Base-by-base conservation (phyloP, 768 basidiomycete genomes). In the Tulasnella sp. region DNA sequence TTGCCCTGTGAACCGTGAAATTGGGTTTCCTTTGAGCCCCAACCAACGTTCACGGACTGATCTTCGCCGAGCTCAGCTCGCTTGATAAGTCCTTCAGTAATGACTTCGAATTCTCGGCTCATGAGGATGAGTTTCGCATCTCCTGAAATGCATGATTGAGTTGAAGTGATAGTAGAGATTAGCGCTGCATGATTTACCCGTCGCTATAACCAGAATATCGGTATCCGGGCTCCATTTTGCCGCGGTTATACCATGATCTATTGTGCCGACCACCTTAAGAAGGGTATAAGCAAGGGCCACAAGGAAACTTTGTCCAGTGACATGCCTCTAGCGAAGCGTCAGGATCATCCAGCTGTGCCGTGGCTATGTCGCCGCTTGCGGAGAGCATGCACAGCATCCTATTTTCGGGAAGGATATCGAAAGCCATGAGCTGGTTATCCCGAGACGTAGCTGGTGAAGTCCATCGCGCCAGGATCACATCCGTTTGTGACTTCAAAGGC, bases 1-100 rank as follows among this genome's bases (percentile, higher is more conserved):
- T 97, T 97, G 17, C 96, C 94, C 3, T 91, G 74, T 0, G 92
- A 94, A 9, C 96, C 96, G 65, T 97, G 92, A 68, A 99, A 99
- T 67, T 99, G 96, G 0, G 96, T 98, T 68, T 87, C 79, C 67
- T 93, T 94, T 1, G 88, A 87, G 42, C 96, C 96, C 96, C 96
- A 99, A 15, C 96, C 96, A 60, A 97, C 91, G 65, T 93, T 90
- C 66, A 97, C 91, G 2, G 88, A 89, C 24, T 84, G 80, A 68
- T 92, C 90, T 78, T 93, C 85, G 41, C 94, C 96, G 65, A 92
- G 93, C 44, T 89, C 87, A 41, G 73, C 68, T 0, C 82, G 78
- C 63, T 87, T 79, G 1, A 97, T 70, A 0, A 81, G 78, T 3
- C 76, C 74, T 66, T 98, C 96, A 45, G 83, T 85, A 22, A 97